Evolutionary conservation across 2,329 filamentous ascomycete species (phyloP), one percentile per base, ranked within the genome.

Genomic region (Scedosporium aurantiacum): DNA sequence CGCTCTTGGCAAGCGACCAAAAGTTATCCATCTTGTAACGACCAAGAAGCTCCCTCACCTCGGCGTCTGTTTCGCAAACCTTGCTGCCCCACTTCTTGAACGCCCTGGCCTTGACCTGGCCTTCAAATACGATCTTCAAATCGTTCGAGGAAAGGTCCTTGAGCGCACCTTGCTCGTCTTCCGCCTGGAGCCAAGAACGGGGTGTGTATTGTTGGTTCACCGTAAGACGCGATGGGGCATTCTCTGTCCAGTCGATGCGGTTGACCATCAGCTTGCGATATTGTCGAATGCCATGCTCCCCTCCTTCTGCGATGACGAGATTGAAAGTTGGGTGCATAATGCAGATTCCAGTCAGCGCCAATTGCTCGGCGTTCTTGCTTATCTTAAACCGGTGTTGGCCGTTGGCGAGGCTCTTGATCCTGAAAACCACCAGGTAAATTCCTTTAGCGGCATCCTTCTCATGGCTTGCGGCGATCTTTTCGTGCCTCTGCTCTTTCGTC

Each of bases 341-440:
- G 68, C 91, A 95, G n/a, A 93, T 85, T 12, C 94, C 94, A 0
- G 91, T 95, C 25, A 97, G 82, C 4, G 84, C 85, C 65, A 91
- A 79, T 70, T 99, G 90, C 69, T 97, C 92, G 1, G 93, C 93
- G 68, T 97, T 97, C 71, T 90, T 88, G 70, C 86, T 86, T 68
- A 99, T 88, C 74, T 96, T 95, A 78, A 92, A 99, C 10, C 94
- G 86, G 72, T 97, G 92, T 68, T 94, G 88, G 21, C 91, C 92
- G 70, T 96, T 97, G 57, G 89, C 88, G n/a, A 99, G 82, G 67
- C 84, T 94, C 68, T 88, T 84, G 64, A 99, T 88, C 72, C 89
- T 91, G 80, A 96, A 97, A 0, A 97, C 93, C 40, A 91, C 82
- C 66, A 96, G 81, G 70, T 88, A 84, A 58, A 99, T 87, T 32